These are phyloP conservation scores for Aspergillus baeticus DNA, from an alignment of 495 filamentous ascomycete genomes.

Conservation along the genomic window DNA sequence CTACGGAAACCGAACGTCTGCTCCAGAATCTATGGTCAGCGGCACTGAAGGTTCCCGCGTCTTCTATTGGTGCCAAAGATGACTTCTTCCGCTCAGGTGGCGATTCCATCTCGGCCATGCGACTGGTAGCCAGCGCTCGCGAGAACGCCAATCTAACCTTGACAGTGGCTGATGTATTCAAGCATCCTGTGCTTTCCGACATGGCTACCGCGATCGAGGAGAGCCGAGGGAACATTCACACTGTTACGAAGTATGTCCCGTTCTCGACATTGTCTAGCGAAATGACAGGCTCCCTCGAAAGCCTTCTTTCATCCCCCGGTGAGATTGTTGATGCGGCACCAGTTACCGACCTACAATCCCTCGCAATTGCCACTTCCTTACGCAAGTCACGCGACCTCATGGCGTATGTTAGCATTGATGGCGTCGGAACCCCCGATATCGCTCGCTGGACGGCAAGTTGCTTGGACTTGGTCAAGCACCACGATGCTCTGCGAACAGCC, in stretches of 20 bases:
- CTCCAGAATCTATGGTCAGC: slow-evolving; percentile 5
- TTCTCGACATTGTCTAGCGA: neutral
- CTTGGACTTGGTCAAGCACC: slow-evolving; percentile 27
- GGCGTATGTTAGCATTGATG: slow-evolving; percentile 45
- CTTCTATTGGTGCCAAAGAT: slow-evolving; percentile 19
- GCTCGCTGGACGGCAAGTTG: slow-evolving; percentile 25
- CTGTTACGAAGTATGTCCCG: neutral
- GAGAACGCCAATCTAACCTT: slow-evolving; percentile 14
- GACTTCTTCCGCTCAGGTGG: slow-evolving; percentile 42
- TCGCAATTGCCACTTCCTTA: slow-evolving; percentile 53
- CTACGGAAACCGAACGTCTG: slow-evolving; percentile 3
- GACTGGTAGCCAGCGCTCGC: slow-evolving; percentile 19
- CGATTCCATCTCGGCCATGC: slow-evolving; percentile 42
- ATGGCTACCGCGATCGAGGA: slow-evolving; percentile 32
- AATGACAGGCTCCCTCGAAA: neutral
- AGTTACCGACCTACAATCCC: slow-evolving; percentile 48
- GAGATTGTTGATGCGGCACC: slow-evolving; percentile 40
- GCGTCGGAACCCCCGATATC: slow-evolving; percentile 29
- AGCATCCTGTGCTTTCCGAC: slow-evolving; percentile 30
- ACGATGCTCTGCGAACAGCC: slow-evolving; percentile 59
- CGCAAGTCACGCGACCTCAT: slow-evolving; percentile 22
- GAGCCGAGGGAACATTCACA: neutral
- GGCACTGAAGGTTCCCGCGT: slow-evolving; percentile 1
- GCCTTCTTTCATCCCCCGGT: slow-evolving; percentile 22
- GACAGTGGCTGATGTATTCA: slow-evolving; percentile 38